Evolutionary conservation across 768 basidiomycete species (phyloP).

Genomic region (Aureoboletus auriporus): DNA sequence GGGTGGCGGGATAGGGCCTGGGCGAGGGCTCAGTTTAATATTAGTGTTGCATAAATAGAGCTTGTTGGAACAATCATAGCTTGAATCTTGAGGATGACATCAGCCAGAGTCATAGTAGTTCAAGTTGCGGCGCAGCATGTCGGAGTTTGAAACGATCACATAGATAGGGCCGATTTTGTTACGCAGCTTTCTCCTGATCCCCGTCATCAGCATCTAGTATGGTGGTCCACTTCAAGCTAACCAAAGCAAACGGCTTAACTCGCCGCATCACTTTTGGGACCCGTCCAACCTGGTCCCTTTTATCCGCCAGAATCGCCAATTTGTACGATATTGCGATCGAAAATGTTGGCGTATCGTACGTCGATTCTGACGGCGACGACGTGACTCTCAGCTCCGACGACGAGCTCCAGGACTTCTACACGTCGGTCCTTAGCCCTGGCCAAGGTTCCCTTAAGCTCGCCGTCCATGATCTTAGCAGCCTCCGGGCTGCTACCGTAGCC

Average conservation of each 20-base stretch:
- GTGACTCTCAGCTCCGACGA: conserved; percentile 74
- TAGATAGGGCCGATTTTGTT: conserved; percentile 11
- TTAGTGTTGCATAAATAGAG: too few relatives aligned
- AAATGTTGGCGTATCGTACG: conserved; percentile 64
- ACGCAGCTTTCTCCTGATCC: conserved; percentile 15
- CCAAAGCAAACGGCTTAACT: conserved; percentile 50
- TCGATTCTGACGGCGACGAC: conserved; percentile 70
- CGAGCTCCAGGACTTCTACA: conserved; percentile 74
- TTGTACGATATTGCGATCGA: conserved; percentile 54
- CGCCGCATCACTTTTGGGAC: conserved; percentile 54
- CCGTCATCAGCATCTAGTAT: conserved; percentile 36
- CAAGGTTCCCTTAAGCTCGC: conserved; percentile 48
- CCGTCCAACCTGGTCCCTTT: conserved; percentile 51
- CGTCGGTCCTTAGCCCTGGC: conserved; percentile 24
- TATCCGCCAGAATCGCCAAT: conserved; percentile 52
- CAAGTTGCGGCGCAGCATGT: conserved; percentile 28
- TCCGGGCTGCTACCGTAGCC: conserved; percentile 32
- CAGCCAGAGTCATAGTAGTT: too few relatives aligned
- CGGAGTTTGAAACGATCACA: conserved; percentile 40
- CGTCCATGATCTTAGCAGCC: conserved; percentile 52
- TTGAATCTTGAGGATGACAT: too few relatives aligned
- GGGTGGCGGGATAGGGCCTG: too few relatives aligned
- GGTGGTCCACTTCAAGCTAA: conserved; percentile 62
- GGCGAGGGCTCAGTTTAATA: too few relatives aligned
- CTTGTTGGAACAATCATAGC: too few relatives aligned